Evolutionary conservation across 140 eudicot species (phyloP).

Genomic region (Senecio squalidus): DNA sequence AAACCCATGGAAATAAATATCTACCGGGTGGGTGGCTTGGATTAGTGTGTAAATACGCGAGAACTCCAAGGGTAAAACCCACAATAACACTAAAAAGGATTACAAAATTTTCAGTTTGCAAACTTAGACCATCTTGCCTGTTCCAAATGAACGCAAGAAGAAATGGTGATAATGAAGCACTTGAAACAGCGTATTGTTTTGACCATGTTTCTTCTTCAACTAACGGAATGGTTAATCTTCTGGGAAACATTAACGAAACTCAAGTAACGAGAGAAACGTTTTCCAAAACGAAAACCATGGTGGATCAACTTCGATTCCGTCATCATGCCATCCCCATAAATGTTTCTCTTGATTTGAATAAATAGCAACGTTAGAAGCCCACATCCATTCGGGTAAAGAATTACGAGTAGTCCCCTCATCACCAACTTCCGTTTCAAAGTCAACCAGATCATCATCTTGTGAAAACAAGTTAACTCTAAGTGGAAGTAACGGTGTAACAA

Average conservation of each 20-base stretch:
- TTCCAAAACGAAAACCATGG: slow-evolving; percentile 50
- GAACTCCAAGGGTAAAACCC: slow-evolving; percentile 48
- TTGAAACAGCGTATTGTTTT: slow-evolving; percentile 63
- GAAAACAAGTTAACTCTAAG: slow-evolving; percentile 66
- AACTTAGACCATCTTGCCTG: slow-evolving; percentile 35
- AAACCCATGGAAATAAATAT: slow-evolving; percentile 74
- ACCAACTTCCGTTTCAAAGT: slow-evolving; percentile 40
- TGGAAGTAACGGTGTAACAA: slow-evolving; percentile 77
- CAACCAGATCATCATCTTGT: slow-evolving; percentile 62
- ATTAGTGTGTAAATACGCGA: slow-evolving; percentile 54
- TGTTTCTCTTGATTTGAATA: slow-evolving; percentile 79
- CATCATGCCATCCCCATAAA: slow-evolving; percentile 94
- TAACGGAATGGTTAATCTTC: slow-evolving; percentile 81
- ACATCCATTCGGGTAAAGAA: slow-evolving; percentile 96
- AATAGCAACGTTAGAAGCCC: slow-evolving; percentile 96
- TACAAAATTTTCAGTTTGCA: slow-evolving; percentile 31
- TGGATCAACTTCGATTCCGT: slow-evolving; percentile 38
- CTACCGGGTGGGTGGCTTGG: slow-evolving; percentile 70
- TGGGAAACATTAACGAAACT: slow-evolving; percentile 65
- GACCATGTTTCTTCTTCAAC: slow-evolving; percentile 94
- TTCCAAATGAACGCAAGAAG: slow-evolving; percentile 63
- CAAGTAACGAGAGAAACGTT: slow-evolving; percentile 44
- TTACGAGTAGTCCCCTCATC: slow-evolving; percentile 38
- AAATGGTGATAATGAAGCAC: slow-evolving; percentile 71
- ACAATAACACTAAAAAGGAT: slow-evolving; percentile 40